phyloP scores from a whole-genome alignment of 345 rosid genomes.

The Eucalyptus marginata region DNA sequence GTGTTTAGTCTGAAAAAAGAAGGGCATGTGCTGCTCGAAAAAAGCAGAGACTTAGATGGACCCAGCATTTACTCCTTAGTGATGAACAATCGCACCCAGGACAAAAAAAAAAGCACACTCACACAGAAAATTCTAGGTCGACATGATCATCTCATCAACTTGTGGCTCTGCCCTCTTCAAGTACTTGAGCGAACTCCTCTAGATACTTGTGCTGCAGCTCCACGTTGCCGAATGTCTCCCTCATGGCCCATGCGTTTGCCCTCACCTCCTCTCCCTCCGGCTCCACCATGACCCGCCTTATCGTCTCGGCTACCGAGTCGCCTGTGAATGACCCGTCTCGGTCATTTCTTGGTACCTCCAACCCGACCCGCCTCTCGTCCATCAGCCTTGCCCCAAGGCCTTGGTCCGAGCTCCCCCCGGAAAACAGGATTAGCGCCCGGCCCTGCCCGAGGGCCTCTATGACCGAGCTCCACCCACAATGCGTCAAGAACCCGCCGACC shows the following conservation, averaged over 20 bases:
- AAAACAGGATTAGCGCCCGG: neutral
- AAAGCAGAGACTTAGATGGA: too few relatives aligned
- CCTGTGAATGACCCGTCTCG: slow-evolving; percentile 4
- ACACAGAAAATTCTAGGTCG: neutral
- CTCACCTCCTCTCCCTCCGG: neutral
- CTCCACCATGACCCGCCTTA: slow-evolving; percentile 2
- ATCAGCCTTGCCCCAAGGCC: neutral
- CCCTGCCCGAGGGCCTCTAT: slow-evolving; percentile 7
- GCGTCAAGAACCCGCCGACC: slow-evolving; percentile 16
- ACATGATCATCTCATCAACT: neutral
- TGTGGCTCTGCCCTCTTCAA: neutral
- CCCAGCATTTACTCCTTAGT: too few relatives aligned
- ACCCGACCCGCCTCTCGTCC: neutral
- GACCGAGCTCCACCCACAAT: slow-evolving; percentile 6
- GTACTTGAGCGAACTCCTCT: neutral
- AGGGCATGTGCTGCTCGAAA: too few relatives aligned
- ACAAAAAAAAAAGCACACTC: neutral
- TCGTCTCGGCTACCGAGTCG: neutral
- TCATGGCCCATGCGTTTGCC: slow-evolving; percentile 5
- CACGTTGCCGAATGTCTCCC: neutral
- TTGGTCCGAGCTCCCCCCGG: neutral
- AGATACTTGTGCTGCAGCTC: neutral
- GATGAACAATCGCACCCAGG: fast-evolving
- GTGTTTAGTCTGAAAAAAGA: too few relatives aligned
- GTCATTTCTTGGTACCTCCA: slow-evolving; percentile 3